phyloP scores from a whole-genome alignment of 2,329 filamentous ascomycete species.

The Kalmusia sp. region DNA sequence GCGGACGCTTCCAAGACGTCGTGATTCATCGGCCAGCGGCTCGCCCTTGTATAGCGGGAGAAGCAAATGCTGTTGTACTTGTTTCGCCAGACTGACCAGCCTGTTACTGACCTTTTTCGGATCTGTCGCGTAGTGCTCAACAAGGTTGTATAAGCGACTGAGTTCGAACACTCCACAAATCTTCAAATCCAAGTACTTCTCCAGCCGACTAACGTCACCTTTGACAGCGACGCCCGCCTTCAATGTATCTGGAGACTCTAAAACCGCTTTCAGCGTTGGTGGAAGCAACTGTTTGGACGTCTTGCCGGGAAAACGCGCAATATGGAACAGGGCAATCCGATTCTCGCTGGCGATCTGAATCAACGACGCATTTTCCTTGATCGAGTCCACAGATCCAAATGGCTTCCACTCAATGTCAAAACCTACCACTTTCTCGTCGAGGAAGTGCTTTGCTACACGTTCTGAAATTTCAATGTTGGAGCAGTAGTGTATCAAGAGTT shows the following conservation, averaged over 20 bases:
- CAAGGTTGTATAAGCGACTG: conserved; percentile 81
- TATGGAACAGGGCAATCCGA: conserved; percentile 81
- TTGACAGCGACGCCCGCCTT: conserved; percentile 80
- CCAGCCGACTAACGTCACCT: conserved; percentile 70
- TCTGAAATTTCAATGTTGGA: conserved; percentile 71
- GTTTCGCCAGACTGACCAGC: conserved; percentile 71
- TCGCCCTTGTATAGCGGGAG: conserved; percentile 83
- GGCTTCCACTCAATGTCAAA: conserved; percentile 89
- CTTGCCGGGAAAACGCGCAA: conserved; percentile 60
- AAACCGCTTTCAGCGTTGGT: conserved; percentile 72
- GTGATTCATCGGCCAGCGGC: conserved; percentile 23
- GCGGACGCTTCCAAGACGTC: conserved; percentile 60
- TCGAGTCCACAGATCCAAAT: conserved; percentile 51
- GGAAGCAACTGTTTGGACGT: conserved; percentile 65
- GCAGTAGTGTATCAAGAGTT: conserved; percentile 80
- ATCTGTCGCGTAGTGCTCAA: conserved; percentile 62
- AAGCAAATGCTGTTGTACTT: conserved; percentile 74
- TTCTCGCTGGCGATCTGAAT: conserved; percentile 82
- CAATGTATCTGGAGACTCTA: conserved; percentile 72
- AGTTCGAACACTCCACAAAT: conserved; percentile 77
- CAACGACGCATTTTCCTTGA: conserved; percentile 82
- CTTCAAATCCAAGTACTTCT: conserved; percentile 65
- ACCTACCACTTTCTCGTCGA: conserved; percentile 74
- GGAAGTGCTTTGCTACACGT: conserved; percentile 71
- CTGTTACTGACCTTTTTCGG: conserved; percentile 58